Percentiles rank a stretch among this genome's conserved stretches.
Conservation (phyloP, 148 eudicot genomes). For the Silene conica region DNA sequence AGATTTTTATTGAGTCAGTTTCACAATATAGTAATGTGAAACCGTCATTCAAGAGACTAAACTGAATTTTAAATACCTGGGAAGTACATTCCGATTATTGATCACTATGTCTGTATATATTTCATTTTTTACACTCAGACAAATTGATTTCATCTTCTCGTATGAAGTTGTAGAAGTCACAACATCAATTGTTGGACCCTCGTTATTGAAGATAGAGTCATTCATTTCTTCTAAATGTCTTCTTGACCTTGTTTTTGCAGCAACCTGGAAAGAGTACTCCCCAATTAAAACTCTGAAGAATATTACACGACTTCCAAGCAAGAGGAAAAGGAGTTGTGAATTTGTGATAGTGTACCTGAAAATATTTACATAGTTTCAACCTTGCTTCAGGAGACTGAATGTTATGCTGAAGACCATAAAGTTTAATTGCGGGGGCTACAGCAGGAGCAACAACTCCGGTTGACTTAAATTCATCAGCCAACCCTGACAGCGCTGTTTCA, state of each 20-base stretch:
- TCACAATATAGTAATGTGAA: neutral
- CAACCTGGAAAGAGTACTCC: conserved; percentile 24
- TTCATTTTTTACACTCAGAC: conserved; percentile 33
- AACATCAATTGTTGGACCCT: conserved; percentile 24
- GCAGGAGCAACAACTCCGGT: conserved; percentile 36
- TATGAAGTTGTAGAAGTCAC: conserved; percentile 23
- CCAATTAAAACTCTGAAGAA: neutral
- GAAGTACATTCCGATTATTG: conserved; percentile 31
- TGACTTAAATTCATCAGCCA: conserved; percentile 29
- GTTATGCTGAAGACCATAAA: conserved; percentile 34
- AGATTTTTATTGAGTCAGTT: neutral
- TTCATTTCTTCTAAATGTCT: conserved; percentile 34
- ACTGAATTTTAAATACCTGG: conserved; percentile 24
- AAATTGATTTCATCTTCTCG: conserved; percentile 36
- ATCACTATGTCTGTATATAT: conserved; percentile 35
- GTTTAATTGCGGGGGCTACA: conserved; percentile 33
- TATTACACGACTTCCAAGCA: neutral
- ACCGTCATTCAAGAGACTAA: neutral
- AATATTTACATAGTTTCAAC: conserved; percentile 34
- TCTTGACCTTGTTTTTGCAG: conserved; percentile 39
- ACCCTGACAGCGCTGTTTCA: conserved; percentile 34
- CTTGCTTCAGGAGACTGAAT: conserved; percentile 36
- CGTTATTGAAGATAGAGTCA: conserved; percentile 24
- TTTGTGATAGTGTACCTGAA: conserved; percentile 30
- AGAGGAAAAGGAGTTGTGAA: neutral